Evolutionary conservation across 2,329 filamentous ascomycete species (phyloP).

Genomic region (Fusarium buxicola): DNA sequence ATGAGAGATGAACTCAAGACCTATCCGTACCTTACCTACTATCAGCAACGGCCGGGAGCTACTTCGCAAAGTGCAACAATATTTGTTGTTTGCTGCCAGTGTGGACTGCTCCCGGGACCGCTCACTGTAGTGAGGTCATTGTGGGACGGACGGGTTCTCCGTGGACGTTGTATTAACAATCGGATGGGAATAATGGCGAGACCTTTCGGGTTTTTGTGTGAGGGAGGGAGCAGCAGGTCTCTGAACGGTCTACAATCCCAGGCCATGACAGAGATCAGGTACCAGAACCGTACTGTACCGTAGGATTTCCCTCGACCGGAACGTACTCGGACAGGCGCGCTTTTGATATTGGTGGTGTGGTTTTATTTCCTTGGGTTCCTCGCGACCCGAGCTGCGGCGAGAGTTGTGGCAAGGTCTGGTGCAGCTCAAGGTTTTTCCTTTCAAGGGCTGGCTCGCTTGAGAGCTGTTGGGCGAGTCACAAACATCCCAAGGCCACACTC

Average conservation of each 20-base stretch:
- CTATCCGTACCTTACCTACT: too few relatives aligned
- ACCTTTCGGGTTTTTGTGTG: conserved; percentile 27
- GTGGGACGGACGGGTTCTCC: conserved; percentile 27
- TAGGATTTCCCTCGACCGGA: conserved; percentile 3
- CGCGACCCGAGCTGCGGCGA: conserved; percentile 6
- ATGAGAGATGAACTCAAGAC: background rate
- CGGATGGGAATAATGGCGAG: conserved; percentile 41
- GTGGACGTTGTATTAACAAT: conserved; percentile 37
- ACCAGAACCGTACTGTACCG: conserved; percentile 3
- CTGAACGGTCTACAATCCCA: conserved; percentile 13
- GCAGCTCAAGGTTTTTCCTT: conserved; percentile 13
- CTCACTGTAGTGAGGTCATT: conserved; percentile 36
- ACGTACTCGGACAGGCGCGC: conserved; percentile 8
- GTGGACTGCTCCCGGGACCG: conserved; percentile 25
- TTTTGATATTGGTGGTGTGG: conserved; percentile 15
- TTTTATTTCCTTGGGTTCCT: conserved; percentile 21
- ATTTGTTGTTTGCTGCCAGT: conserved; percentile 21
- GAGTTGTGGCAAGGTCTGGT: conserved; percentile 16
- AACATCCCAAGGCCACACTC: conserved; percentile 4
- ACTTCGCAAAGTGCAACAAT: background rate
- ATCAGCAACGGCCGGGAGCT: background rate
- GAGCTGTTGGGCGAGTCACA: conserved; percentile 19
- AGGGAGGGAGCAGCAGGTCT: conserved; percentile 21
- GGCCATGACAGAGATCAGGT: conserved; percentile 10
- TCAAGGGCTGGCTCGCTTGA: background rate